Conservation (phyloP, 164 flowering plant genomes). For the Kingdonia uniflora region DNA sequence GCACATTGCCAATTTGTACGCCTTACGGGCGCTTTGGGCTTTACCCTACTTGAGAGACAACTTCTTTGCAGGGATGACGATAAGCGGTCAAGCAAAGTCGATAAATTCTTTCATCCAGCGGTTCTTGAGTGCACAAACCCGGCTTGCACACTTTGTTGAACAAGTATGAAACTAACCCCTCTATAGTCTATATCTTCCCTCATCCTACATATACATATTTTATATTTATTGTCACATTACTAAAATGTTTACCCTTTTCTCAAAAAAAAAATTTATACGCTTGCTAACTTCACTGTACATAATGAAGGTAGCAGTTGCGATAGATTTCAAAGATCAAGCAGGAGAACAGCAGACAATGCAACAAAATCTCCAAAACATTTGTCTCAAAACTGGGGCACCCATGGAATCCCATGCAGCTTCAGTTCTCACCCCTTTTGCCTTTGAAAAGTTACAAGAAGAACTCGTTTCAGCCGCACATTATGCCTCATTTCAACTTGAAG, state of each 20-base stretch:
- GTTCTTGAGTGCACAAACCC: constrained; percentile 75
- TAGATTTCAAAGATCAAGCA: constrained; percentile 88
- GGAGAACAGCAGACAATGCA: constrained; percentile 95
- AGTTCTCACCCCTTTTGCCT: constrained; percentile 78
- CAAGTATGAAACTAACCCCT: constrained; percentile 41
- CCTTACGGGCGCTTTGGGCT: constrained; percentile 67
- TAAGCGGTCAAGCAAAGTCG: constrained; percentile 60
- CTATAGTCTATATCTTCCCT: too few species aligned
- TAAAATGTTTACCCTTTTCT: too few species aligned
- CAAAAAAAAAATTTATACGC: neutral
- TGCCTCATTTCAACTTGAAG: constrained; percentile 74
- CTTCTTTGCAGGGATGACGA: constrained; percentile 83
- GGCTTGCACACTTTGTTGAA: constrained; percentile 80
- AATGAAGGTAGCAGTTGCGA: constrained; percentile 66
- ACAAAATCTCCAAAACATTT: constrained; percentile 84
- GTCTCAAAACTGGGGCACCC: constrained; percentile 89
- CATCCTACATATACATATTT: too few species aligned
- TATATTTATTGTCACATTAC: too few species aligned
- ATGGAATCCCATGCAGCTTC: constrained; percentile 95
- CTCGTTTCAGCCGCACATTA: constrained; percentile 84
- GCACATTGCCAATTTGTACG: constrained; percentile 61
- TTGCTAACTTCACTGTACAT: neutral
- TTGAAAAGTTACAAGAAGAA: constrained; percentile 90
- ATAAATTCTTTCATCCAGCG: constrained; percentile 89
- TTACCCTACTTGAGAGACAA: constrained; percentile 78